phyloP scores from a whole-genome alignment of 345 rosid species.

The Citrus sp. region DNA sequence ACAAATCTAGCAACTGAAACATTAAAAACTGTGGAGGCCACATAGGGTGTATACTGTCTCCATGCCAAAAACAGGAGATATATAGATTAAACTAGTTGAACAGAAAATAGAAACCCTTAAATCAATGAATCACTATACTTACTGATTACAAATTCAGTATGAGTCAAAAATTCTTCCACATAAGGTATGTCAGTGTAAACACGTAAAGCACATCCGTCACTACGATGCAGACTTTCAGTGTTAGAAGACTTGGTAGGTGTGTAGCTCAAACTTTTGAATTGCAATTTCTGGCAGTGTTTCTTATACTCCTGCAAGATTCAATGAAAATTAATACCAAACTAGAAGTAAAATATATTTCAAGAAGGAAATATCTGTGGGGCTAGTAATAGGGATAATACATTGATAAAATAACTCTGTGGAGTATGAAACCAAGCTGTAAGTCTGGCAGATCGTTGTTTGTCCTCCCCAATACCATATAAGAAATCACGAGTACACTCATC shows the following conservation, averaged over 20 bases:
- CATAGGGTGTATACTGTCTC: neutral
- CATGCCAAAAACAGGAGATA: neutral
- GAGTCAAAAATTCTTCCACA: constrained; percentile 74
- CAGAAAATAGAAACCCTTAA: neutral
- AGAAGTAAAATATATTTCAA: constrained; percentile 2
- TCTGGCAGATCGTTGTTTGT: constrained; percentile 87
- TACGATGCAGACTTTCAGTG: constrained; percentile 30
- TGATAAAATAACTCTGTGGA: constrained; percentile 70
- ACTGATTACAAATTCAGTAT: constrained; percentile 83
- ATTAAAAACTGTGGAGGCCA: neutral
- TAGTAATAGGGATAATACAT: constrained; percentile 34
- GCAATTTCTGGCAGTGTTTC: constrained; percentile 50
- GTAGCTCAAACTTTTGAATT: constrained; percentile 31
- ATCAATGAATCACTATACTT: constrained; percentile 29
- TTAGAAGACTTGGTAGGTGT: constrained; percentile 32
- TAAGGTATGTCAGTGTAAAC: constrained; percentile 93
- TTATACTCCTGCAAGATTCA: constrained; percentile 56
- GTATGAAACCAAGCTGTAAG: constrained; percentile 92
- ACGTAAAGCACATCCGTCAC: constrained; percentile 47
- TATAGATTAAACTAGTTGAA: neutral
- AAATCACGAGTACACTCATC: constrained; percentile 90
- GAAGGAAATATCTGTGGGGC: constrained; percentile 8
- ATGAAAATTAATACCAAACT: constrained; percentile 11
- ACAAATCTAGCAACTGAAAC: constrained; percentile 4
- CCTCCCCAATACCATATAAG: constrained; percentile 86